Percentiles rank a stretch among this genome's conserved stretches.
Conservation (phyloP, 2,329 filamentous ascomycete species). For the Colletotrichum melonis region DNA sequence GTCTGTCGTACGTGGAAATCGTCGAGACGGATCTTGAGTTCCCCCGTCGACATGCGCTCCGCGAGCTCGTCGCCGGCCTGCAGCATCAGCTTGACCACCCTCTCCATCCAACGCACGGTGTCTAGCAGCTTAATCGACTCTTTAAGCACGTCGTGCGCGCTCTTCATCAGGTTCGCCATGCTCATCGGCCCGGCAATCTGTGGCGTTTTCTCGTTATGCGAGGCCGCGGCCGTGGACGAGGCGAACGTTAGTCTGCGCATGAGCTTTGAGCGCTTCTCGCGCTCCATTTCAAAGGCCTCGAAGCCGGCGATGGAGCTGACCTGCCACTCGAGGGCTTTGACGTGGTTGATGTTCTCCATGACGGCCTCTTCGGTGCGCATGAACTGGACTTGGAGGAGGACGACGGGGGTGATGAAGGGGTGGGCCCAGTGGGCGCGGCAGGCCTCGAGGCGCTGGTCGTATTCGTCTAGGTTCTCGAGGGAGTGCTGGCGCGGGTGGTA, state of each 20-base stretch:
- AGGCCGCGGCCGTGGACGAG: not conserved
- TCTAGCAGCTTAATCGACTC: constrained; percentile 58
- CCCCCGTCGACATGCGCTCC: constrained; percentile 40
- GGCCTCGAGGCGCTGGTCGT: constrained; percentile 57
- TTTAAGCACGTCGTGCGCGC: constrained; percentile 58
- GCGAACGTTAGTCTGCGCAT: constrained; percentile 19
- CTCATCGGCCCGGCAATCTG: constrained; percentile 48
- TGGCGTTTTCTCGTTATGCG: constrained; percentile 23
- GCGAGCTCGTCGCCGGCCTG: constrained; percentile 56
- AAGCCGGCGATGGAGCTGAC: constrained; percentile 57
- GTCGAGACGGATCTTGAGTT: constrained; percentile 35
- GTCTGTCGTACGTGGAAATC: constrained; percentile 2
- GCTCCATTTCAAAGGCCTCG: constrained; percentile 42
- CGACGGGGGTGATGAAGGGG: constrained; percentile 56
- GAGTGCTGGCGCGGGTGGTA: constrained; percentile 54
- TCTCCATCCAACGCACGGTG: constrained; percentile 60
- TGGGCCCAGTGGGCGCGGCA: constrained; percentile 58
- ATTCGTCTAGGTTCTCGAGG: constrained; percentile 57
- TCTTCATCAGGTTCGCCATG: constrained; percentile 60
- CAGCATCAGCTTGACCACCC: constrained; percentile 56
- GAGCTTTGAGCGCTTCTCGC: constrained; percentile 39
- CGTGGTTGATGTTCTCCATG: constrained; percentile 55
- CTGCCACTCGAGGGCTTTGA: constrained; percentile 53
- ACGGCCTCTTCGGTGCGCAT: constrained; percentile 57
- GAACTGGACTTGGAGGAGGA: constrained; percentile 59